These are phyloP conservation scores for Melampsora abietis-canadensis DNA, from an alignment of 1,284 basidiomycete genomes.

Conservation along the genomic window DNA sequence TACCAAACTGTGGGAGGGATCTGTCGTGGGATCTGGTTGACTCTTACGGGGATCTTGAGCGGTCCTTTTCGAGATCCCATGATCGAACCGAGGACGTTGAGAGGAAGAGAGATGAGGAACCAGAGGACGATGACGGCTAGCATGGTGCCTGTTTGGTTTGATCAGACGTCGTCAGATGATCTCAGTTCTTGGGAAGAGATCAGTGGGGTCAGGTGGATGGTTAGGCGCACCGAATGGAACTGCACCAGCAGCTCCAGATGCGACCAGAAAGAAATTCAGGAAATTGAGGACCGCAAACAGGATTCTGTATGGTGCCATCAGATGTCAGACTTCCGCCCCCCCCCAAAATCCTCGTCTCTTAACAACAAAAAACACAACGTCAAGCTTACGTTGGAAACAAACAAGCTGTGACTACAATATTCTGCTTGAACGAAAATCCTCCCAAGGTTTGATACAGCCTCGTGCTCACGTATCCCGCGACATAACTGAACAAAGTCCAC, in stretches of 20 bases:
- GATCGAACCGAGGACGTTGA: constrained; percentile 61
- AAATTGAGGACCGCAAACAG: constrained; percentile 65
- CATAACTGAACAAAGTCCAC: constrained; percentile 63
- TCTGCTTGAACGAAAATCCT: constrained; percentile 74
- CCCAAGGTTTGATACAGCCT: constrained; percentile 78
- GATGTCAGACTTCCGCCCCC: constrained; percentile 40
- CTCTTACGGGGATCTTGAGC: constrained; percentile 64
- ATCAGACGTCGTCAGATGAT: neutral
- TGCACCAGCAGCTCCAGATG: constrained; percentile 83
- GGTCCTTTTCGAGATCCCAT: constrained; percentile 83
- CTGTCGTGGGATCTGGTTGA: constrained; percentile 76
- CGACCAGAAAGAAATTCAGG: constrained; percentile 79
- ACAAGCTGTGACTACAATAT: constrained; percentile 81
- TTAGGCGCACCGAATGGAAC: constrained; percentile 74
- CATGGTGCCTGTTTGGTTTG: constrained; percentile 60
- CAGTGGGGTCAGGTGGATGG: no score
- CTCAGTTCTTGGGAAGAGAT: neutral
- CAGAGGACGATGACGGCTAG: constrained; percentile 84
- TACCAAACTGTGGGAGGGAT: constrained; percentile 55
- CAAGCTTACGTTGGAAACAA: constrained; percentile 73
- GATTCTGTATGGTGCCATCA: constrained; percentile 56
- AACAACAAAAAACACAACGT: constrained; percentile 33
- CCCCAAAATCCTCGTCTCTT: no score
- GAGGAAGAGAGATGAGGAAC: constrained; percentile 89
- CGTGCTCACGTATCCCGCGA: constrained; percentile 85